Percentiles rank a stretch among this genome's conserved stretches.
Conservation (phyloP, 2,329 filamentous ascomycete genomes). For the Microascus cirrosus region DNA sequence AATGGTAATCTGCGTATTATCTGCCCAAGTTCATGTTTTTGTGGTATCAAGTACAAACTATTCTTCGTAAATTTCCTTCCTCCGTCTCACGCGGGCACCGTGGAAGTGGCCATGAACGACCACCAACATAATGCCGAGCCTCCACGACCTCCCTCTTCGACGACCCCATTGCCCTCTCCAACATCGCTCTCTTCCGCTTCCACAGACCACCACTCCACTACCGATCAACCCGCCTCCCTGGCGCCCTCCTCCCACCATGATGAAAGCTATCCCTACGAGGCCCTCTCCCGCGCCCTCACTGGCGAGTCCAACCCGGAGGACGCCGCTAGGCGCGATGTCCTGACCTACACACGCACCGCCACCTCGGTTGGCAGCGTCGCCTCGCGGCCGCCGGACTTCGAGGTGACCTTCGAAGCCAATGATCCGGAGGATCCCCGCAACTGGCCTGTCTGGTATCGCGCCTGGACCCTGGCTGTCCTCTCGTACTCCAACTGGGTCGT, state of each 20-base stretch:
- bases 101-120: background rate
- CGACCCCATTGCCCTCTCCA: background rate
- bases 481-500: slow-evolving; percentile 35
- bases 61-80: background rate
- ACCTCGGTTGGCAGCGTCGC: slow-evolving; percentile 29
- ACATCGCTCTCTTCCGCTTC: background rate
- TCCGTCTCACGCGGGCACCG: background rate
- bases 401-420: slow-evolving; percentile 58
- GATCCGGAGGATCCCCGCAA: slow-evolving; percentile 56
- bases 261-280: slow-evolving; percentile 17
- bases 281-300: slow-evolving; percentile 19
- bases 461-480: slow-evolving; percentile 30
- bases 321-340: slow-evolving; percentile 29
- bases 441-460: slow-evolving; percentile 45
- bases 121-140: background rate
- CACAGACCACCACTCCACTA: background rate
- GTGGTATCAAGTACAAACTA: background rate
- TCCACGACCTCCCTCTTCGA: background rate
- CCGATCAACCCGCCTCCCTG: background rate
- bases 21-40: background rate
- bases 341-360: slow-evolving; percentile 28
- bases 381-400: slow-evolving; percentile 47
- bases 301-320: slow-evolving; percentile 24
- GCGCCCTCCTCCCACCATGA: background rate
- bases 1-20: background rate